phyloP scores from a whole-genome alignment of 202 grass and related monocot genomes.

The Setaria italica region DNA sequence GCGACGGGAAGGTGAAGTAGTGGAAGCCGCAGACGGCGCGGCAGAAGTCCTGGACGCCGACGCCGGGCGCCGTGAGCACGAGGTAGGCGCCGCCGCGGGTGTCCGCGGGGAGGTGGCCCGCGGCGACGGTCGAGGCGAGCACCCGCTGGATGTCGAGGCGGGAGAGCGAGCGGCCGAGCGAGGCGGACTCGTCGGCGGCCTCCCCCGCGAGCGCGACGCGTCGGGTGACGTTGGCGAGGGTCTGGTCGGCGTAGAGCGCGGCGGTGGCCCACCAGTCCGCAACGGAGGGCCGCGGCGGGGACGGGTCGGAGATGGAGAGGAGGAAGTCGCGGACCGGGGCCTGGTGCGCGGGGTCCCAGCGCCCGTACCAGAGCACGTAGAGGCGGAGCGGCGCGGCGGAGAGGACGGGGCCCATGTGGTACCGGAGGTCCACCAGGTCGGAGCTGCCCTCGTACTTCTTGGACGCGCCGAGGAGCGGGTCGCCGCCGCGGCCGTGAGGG shows the following conservation, averaged over 20 bases:
- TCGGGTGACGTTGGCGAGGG: conserved; percentile 60
- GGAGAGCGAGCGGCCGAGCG: conserved; percentile 39
- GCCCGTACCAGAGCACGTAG: conserved; percentile 74
- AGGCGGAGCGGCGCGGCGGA: conserved; percentile 64
- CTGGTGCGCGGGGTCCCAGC: conserved; percentile 60
- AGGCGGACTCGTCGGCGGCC: conserved; percentile 37
- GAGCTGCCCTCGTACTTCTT: conserved; percentile 80
- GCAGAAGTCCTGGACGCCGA: conserved; percentile 71
- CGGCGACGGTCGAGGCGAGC: conserved; percentile 57
- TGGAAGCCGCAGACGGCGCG: conserved; percentile 75
- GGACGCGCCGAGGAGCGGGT: conserved; percentile 31
- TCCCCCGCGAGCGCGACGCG: conserved; percentile 50
- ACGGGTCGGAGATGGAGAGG: conserved; percentile 59
- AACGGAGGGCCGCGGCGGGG: conserved; percentile 44
- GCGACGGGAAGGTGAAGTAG: conserved; percentile 80
- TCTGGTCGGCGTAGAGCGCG: conserved; percentile 75
- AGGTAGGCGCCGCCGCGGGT: conserved; percentile 60
- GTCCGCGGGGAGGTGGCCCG: conserved; percentile 53
- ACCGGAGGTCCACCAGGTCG: conserved; percentile 62
- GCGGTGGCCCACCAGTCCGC: conserved; percentile 70
- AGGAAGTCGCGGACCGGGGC: conserved; percentile 65
- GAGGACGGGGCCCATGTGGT: conserved; percentile 86
- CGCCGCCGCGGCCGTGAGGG: background rate
- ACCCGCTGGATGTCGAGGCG: conserved; percentile 71
- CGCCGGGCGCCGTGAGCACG: conserved; percentile 64